Evolutionary conservation across 2,329 filamentous ascomycete genomes (phyloP).

Genomic region (Berkeleyomyces rouxiae): DNA sequence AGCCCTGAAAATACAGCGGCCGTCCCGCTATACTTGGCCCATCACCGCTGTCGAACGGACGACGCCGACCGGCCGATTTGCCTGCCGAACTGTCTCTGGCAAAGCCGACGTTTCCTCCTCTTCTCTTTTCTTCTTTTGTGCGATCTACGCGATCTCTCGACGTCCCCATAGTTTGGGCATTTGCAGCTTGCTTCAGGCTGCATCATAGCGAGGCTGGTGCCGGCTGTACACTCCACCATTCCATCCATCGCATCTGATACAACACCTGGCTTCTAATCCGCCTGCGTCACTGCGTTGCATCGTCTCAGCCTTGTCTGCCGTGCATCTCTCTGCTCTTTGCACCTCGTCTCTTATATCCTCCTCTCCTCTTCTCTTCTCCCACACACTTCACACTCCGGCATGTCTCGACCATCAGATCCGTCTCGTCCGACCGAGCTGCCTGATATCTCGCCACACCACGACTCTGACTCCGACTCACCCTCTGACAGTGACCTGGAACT

Average conservation of each 20-base stretch:
- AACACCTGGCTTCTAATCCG: not conserved
- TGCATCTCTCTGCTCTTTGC: not conserved
- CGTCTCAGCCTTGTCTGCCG: not conserved
- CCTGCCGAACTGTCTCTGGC: not conserved
- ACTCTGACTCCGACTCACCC: conserved; percentile 1
- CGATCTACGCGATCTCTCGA: not conserved
- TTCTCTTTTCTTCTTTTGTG: not conserved
- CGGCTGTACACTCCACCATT: not conserved
- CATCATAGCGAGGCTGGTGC: no score
- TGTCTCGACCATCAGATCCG: conserved; percentile 35
- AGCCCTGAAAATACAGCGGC: not conserved
- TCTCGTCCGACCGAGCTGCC: conserved; percentile 40
- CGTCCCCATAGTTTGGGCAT: not conserved
- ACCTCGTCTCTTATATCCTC: not conserved
- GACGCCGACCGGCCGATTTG: not conserved
- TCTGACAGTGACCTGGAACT: conserved; percentile 50
- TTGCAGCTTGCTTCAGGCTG: no score
- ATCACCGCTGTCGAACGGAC: not conserved
- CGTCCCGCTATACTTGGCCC: not conserved
- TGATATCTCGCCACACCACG: conserved; percentile 31
- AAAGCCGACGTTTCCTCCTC: not conserved
- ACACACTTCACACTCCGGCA: conserved; percentile 22
- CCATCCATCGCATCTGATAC: not conserved
- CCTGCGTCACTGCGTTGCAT: not conserved
- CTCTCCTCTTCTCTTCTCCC: not conserved